Base-by-base conservation (phyloP, 2,329 filamentous ascomycete species). In the Herpomyces periplanetae region DNA sequence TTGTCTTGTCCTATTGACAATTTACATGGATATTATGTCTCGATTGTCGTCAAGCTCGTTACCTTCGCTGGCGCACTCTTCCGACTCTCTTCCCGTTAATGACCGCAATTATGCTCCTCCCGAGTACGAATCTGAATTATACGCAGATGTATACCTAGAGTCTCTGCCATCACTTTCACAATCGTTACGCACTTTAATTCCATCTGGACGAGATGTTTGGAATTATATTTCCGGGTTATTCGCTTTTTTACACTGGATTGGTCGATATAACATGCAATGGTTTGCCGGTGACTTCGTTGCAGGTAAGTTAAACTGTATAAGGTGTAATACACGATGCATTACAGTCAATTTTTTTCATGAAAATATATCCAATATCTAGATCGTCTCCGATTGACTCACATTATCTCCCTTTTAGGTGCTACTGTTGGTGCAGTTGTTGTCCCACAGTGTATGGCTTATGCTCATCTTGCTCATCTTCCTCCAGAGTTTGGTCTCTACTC, bases 391-490 rank as follows among this genome's bases (percentile, higher is more conserved):
- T n/a, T n/a, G n/a, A n/a, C n/a, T n/a, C n/a, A n/a, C n/a, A n/a
- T n/a, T n/a, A n/a, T n/a, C n/a, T n/a, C n/a, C n/a, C n/a, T n/a
- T n/a, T 8, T 18, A 56, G 51, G 54, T 42, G 47, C 65, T 24
- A 66, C 60, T 3, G 55, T 65, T 19, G 63, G 63, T 15, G 49
- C 60, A 19, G 63, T 71, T 10, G 71, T 88, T 11, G 66, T 91
- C n/a, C 75, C 75, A 4, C 75, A 91, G 35, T 63, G 69, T 25
- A 88, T 91, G 75, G 73, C 75, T 1, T 91, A 91, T 39, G 73
- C 75, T 12, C 47, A 59, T 24, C 48, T 91, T 11, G 75, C 75
- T 17, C 51, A 60, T 24, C 47, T 91, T n/a, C 48, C 54, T 1
- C 52, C 62, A 4, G 49, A 91, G 33, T 91, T 60, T 31, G 75